A percentile compares a stretch with the other conserved stretches of the same genome.
These are phyloP conservation scores for Terfezia claveryi DNA, from an alignment of 495 filamentous ascomycete genomes.

Conservation along the genomic window DNA sequence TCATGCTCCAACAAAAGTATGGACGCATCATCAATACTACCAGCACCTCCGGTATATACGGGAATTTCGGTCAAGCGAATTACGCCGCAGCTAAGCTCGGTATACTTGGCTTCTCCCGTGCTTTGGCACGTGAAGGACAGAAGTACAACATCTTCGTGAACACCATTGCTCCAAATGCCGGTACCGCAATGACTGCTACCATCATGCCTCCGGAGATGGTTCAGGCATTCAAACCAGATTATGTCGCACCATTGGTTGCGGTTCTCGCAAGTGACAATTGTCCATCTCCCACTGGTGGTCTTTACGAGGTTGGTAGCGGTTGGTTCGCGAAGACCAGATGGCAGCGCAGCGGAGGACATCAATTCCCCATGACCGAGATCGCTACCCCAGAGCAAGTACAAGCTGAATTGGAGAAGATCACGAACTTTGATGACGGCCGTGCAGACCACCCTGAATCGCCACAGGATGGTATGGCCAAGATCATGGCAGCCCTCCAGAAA, in stretches of 20 bases:
- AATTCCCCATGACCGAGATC: conserved; percentile 74
- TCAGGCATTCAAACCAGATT: conserved; percentile 97
- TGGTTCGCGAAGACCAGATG: conserved; percentile 85
- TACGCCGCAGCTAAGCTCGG: conserved; percentile 89
- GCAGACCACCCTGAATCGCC: conserved; percentile 70
- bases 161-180: conserved; percentile 93
- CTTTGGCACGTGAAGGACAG: conserved; percentile 74
- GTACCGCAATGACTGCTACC: conserved; percentile 83
- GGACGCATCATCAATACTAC: conserved; percentile 92
- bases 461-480: conserved; percentile 54
- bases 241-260: conserved; percentile 82
- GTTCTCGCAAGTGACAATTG: conserved; percentile 74
- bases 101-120: conserved; percentile 85
- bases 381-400: conserved; percentile 72
- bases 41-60: conserved; percentile 91
- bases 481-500: conserved; percentile 68
- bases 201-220: conserved; percentile 96
- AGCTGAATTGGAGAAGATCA: conserved; percentile 55
- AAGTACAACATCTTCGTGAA: conserved; percentile 99
- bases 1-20: conserved; percentile 97
- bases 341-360: conserved; percentile 79
- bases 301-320: conserved; percentile 93
- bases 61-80: conserved; percentile 97
- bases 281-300: conserved; percentile 64
- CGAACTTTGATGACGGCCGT: conserved; percentile 73